Conservation (phyloP, 805 yeast genomes). For the Schizosaccharomyces japonicus region DNA sequence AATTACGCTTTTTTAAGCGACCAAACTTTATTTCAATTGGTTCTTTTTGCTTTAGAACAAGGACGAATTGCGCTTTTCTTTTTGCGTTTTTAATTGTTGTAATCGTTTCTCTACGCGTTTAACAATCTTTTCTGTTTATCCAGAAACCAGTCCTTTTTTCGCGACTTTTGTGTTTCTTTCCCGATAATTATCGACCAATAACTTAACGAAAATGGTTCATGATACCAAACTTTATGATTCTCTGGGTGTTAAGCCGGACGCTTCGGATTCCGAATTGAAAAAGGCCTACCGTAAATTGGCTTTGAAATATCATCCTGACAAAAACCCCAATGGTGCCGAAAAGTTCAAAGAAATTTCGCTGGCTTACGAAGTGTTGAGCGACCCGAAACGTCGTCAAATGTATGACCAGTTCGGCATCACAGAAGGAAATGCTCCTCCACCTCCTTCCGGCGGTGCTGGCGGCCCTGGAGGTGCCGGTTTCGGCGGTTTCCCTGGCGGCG, state of each 20-base stretch:
- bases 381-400: constrained; percentile 63
- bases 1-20: too few relatives aligned
- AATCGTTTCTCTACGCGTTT: too few relatives aligned
- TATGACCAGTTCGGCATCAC: constrained; percentile 78
- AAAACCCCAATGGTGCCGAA: constrained; percentile 76
- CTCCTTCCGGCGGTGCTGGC: constrained; percentile 19
- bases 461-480: constrained; percentile 16
- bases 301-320: constrained; percentile 61
- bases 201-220: too few relatives aligned
- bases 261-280: constrained; percentile 36
- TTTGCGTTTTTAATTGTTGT: too few relatives aligned
- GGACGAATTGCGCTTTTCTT: too few relatives aligned
- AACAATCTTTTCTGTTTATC: too few relatives aligned
- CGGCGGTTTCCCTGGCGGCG: constrained; percentile 13
- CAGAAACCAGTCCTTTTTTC: too few relatives aligned
- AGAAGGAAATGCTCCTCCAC: constrained; percentile 19
- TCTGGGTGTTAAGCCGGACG: constrained; percentile 30
- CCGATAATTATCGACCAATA: too few relatives aligned
- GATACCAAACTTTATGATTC: constrained; percentile 44
- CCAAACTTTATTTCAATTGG: too few relatives aligned
- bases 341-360: constrained; percentile 77
- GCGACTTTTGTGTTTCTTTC: too few relatives aligned
- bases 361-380: constrained; percentile 76
- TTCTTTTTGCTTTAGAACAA: too few relatives aligned
- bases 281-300: constrained; percentile 61